These are phyloP conservation scores for Lathyrus aphaca DNA, from an alignment of 306 rosid genomes.

Conservation along the genomic window DNA sequence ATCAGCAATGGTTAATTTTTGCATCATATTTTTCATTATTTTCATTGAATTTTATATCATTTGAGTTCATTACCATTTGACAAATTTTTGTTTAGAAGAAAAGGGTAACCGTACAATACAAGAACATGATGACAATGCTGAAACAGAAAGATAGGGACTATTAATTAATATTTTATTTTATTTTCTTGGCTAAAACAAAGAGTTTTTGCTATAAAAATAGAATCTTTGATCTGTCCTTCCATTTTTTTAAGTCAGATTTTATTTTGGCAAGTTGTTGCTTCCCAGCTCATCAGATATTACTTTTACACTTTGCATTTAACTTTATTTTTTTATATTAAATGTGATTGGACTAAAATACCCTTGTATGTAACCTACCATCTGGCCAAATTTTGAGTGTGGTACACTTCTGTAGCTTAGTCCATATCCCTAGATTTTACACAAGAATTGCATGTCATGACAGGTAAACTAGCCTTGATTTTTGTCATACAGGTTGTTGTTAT, in stretches of 20 bases:
- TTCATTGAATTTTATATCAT: neutral
- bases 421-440: constrained; percentile 2
- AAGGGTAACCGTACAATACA: neutral
- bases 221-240: constrained; percentile 41
- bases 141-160: constrained; percentile 27
- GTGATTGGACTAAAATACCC: constrained; percentile 25
- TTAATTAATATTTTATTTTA: neutral
- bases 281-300: constrained; percentile 45
- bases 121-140: constrained; percentile 29
- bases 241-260: constrained; percentile 30
- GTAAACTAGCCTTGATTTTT: constrained; percentile 16
- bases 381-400: neutral
- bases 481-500: neutral
- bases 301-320: constrained; percentile 34
- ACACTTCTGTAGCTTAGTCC: neutral
- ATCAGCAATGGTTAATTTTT: neutral
- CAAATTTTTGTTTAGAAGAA: constrained; percentile 1
- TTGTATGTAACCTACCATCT: neutral
- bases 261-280: constrained; percentile 35
- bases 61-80: constrained; percentile 14
- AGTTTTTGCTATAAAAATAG: constrained; percentile 32
- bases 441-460: neutral
- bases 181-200: neutral
- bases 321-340: constrained; percentile 19
- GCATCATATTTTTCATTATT: neutral